Evolutionary conservation across 2,329 filamentous ascomycete species (phyloP).

Genomic region (Colletotrichum scovillei): DNA sequence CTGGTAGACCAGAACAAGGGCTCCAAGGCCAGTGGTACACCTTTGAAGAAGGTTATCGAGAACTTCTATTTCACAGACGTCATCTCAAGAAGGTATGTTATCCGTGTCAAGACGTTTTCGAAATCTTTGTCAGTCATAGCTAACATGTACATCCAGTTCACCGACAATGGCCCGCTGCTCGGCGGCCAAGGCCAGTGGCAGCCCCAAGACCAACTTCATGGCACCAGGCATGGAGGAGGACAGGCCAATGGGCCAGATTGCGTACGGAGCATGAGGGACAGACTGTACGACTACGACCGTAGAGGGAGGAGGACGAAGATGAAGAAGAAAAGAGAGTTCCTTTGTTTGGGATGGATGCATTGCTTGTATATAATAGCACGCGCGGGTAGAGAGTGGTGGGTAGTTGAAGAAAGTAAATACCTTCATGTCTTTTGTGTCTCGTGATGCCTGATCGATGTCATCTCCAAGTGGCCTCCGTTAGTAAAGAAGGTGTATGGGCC

Average conservation of each 20-base stretch:
- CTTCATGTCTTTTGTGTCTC: conserved; percentile 13
- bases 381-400: conserved; percentile 28
- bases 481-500: too few relatives aligned
- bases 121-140: background rate
- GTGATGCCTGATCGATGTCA: background rate
- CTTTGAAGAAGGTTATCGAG: conserved; percentile 87
- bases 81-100: conserved; percentile 88
- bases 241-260: conserved; percentile 70
- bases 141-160: conserved; percentile 63
- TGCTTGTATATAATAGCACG: conserved; percentile 54
- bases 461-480: too few relatives aligned
- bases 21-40: conserved; percentile 74
- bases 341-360: conserved; percentile 43
- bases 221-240: conserved; percentile 75
- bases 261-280: conserved; percentile 63
- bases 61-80: conserved; percentile 99
- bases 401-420: conserved; percentile 38
- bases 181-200: conserved; percentile 86
- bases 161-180: conserved; percentile 99
- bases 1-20: conserved; percentile 97
- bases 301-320: conserved; percentile 40
- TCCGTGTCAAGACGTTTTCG: conserved; percentile 36
- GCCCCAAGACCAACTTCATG: conserved; percentile 84
- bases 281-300: conserved; percentile 45
- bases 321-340: conserved; percentile 48